Conservation (phyloP, 2,329 filamentous ascomycete species). For the Alternaria postmessia region DNA sequence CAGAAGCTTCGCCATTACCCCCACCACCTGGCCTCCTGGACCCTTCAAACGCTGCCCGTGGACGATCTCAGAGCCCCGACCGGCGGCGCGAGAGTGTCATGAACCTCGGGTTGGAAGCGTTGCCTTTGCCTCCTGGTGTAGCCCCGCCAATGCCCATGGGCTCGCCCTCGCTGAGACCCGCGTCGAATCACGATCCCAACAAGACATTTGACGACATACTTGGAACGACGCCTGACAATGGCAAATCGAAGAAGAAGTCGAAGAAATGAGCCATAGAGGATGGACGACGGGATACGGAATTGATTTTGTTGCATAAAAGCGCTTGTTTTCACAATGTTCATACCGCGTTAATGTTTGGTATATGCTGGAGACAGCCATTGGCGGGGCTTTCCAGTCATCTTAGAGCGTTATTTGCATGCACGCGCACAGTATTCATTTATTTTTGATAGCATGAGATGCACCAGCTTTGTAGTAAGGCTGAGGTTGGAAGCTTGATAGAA, state of each 20-base stretch:
- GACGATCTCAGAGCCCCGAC: constrained; percentile 41
- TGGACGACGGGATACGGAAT: not conserved
- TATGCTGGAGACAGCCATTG: constrained; percentile 4
- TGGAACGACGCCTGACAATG: constrained; percentile 34
- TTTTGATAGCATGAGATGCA: constrained; percentile 2
- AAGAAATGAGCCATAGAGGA: constrained; percentile 29
- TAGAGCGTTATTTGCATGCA: constrained; percentile 12
- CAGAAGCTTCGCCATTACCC: constrained; percentile 39
- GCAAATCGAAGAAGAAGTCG: constrained; percentile 41
- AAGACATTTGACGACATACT: constrained; percentile 61
- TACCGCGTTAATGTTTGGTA: constrained; percentile 8
- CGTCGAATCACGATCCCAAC: constrained; percentile 48
- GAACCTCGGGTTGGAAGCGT: constrained; percentile 56
- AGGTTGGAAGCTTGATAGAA: not conserved
- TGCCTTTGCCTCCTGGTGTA: constrained; percentile 56
- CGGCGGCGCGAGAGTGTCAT: constrained; percentile 55
- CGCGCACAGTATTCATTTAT: not conserved
- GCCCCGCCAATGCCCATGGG: constrained; percentile 45
- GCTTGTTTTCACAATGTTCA: not conserved
- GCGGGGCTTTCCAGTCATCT: constrained; percentile 5
- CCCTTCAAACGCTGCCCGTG: constrained; percentile 26
- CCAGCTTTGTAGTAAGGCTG: not conserved
- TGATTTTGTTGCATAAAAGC: constrained; percentile 8
- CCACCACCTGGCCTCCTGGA: constrained; percentile 42
- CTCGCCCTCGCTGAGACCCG: constrained; percentile 35